A percentile compares a stretch with the other conserved stretches of the same genome.
Conservation (phyloP, 768 basidiomycete species). For the Boletus sp. region DNA sequence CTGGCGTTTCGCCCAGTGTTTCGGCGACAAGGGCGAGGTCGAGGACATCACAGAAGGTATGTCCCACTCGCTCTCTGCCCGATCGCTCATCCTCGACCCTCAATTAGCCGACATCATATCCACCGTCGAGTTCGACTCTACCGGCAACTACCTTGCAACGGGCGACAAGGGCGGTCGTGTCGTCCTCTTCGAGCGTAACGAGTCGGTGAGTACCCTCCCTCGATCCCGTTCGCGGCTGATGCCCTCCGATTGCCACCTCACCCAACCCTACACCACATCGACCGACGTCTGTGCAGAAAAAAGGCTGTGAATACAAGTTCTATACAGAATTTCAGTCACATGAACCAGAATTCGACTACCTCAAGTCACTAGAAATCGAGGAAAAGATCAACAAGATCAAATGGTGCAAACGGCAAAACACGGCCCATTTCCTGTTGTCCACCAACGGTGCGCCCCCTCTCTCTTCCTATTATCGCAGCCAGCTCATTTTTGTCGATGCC, state of each 20-base stretch:
- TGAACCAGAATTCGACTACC: constrained; percentile 99
- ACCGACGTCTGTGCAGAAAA: constrained; percentile 65
- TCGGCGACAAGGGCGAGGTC: constrained; percentile 99
- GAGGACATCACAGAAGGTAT: constrained; percentile 99
- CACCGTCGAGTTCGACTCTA: constrained; percentile 99
- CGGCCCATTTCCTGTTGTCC: constrained; percentile 94
- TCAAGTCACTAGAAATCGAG: constrained; percentile 99
- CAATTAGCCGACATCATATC: constrained; percentile 97
- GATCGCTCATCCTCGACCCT: constrained; percentile 11
- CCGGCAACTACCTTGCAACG: constrained; percentile 98
- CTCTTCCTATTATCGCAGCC: background rate
- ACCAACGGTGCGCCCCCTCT: constrained; percentile 75
- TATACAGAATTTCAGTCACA: constrained; percentile 99
- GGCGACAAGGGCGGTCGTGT: constrained; percentile 99
- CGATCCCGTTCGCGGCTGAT: constrained; percentile 29
- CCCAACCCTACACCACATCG: constrained; percentile 16
- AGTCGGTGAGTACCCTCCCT: constrained; percentile 62
- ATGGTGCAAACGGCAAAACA: constrained; percentile 98
- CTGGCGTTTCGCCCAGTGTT: constrained; percentile 99
- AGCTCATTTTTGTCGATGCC: constrained; percentile 1
- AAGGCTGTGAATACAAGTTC: constrained; percentile 99
- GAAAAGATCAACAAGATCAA: constrained; percentile 99
- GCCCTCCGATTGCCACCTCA: constrained; percentile 27
- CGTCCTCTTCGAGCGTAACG: constrained; percentile 97
- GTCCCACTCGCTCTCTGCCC: constrained; percentile 22